A percentile compares a stretch with the other conserved stretches of the same genome.
Evolutionary conservation across 306 rosid species (phyloP).

Genomic region (Lotus japonicus): DNA sequence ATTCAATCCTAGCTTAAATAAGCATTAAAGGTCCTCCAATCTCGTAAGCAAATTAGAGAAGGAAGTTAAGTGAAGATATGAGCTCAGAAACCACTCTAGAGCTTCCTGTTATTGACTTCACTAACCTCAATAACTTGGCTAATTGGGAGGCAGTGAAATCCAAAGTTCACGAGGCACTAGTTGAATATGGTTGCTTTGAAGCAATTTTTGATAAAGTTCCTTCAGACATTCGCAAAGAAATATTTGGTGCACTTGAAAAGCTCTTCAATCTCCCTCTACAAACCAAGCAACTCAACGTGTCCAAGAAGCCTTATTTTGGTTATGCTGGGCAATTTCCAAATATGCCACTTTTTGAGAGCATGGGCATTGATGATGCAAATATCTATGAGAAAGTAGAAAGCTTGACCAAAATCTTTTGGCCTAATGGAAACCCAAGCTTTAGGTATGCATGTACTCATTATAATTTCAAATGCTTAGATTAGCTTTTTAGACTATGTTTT

Average conservation of each 20-base stretch:
- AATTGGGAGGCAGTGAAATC: slow-evolving; percentile 49
- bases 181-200: slow-evolving; percentile 63
- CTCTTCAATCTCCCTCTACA: slow-evolving; percentile 62
- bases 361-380: slow-evolving; percentile 52
- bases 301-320: slow-evolving; percentile 60
- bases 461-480: not conserved
- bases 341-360: slow-evolving; percentile 55
- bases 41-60: not conserved
- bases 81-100: slow-evolving; percentile 31
- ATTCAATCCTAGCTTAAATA: too few species aligned
- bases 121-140: slow-evolving; percentile 8
- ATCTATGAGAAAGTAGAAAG: slow-evolving; percentile 30
- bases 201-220: slow-evolving; percentile 42
- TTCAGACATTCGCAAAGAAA: slow-evolving; percentile 23
- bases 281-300: slow-evolving; percentile 46
- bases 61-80: slow-evolving; percentile 41
- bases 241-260: slow-evolving; percentile 31
- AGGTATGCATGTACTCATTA: slow-evolving; percentile 4
- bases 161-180: slow-evolving; percentile 46
- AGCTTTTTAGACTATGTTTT: too few species aligned
- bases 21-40: not conserved
- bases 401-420: slow-evolving; percentile 40
- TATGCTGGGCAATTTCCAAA: slow-evolving; percentile 53
- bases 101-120: slow-evolving; percentile 56
- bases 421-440: slow-evolving; percentile 48